Base-by-base conservation (phyloP, 1,139 yeast genomes). In the Sugiyamaella castrensis region DNA sequence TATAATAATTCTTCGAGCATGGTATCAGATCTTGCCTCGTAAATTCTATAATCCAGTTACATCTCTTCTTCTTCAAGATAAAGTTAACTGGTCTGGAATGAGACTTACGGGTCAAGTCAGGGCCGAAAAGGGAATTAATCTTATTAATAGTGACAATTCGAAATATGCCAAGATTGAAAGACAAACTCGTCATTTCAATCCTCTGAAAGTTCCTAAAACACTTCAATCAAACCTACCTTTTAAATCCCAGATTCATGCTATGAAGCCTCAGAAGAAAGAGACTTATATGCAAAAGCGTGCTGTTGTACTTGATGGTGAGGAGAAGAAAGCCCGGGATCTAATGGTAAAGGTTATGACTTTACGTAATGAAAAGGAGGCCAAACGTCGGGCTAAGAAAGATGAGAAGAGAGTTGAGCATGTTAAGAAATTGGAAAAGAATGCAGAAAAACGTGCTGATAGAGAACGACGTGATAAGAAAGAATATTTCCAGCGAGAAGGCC, bases 21-120 rank as follows among this genome's bases (percentile, higher is more conserved):
- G 98, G 98, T 91, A 89, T 66, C 98, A 98, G 1, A 94, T 94
- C 40, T 81, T 80, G 58, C 87, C 94, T 12, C 85, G 92, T 67
- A 82, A 82, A 66, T 92, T 88, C 69, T 94, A 92, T 71, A 94
- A 92, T 64, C 98, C 98, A 1, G 98, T 94, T 27, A 87, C 98
- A 0, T 92, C 98, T 1, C 74, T 91, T 61, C 75, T 94, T 59
- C 69, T 88, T 51, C 69, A 73, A 37, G 79, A 87, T 57, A 94
- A 92, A 70, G 73, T 77, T 30, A 87, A 87, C 63, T 94, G 99
- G 99, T 80, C 79, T 63, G 99, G 99, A 56, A 89, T 94, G 95
- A 80, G 95, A 65, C 74, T 91, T 54, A 92, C 97, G 0, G 98
- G 98, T 50, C 85, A 84, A 65, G 91, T 94, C 34, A 79, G 98